phyloP scores from a whole-genome alignment of 345 rosid species.

The Citrus reticulata region DNA sequence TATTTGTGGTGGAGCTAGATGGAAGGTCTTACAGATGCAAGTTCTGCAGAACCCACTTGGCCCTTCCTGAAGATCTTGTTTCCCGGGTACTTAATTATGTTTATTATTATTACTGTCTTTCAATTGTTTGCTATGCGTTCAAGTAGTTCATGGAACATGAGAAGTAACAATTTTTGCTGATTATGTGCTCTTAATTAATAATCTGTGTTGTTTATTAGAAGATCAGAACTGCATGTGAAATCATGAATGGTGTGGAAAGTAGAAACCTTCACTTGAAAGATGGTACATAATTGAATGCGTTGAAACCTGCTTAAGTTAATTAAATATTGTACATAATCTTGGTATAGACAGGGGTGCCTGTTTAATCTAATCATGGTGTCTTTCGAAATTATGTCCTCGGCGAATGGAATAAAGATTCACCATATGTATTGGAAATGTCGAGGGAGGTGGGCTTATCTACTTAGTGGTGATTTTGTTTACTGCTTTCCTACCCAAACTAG shows the following conservation, averaged over 20 bases:
- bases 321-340: background rate
- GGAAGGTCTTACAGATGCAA: constrained; percentile 93
- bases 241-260: background rate
- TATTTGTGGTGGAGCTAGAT: constrained; percentile 83
- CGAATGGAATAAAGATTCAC: background rate
- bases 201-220: background rate
- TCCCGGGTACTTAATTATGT: constrained; percentile 42
- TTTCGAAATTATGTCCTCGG: background rate
- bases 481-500: background rate
- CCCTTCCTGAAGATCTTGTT: constrained; percentile 63
- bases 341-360: background rate
- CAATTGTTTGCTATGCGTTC: background rate
- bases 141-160: background rate
- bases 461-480: background rate
- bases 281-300: background rate
- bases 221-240: background rate
- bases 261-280: background rate
- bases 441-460: background rate
- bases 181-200: background rate
- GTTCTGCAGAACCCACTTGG: constrained; percentile 79
- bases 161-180: background rate
- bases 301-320: background rate
- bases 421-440: background rate
- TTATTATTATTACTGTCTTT: background rate
- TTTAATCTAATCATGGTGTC: background rate